These are phyloP conservation scores for Backusella liffmaniae DNA, from an alignment of 192 early-diverging fungal genomes.

Conservation along the genomic window DNA sequence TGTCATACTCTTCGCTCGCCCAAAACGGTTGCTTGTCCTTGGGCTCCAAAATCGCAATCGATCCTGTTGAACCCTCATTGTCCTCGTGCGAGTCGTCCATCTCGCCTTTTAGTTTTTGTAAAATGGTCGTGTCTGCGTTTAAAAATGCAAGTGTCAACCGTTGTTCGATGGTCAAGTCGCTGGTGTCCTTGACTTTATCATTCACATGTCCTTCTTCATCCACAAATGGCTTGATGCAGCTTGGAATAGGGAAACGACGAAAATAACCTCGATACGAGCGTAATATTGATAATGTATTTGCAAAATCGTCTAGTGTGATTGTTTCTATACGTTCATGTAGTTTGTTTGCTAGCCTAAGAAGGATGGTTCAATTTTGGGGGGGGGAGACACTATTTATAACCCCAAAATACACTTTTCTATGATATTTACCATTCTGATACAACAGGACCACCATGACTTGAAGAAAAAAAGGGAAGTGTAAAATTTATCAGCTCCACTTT, in stretches of 20 bases:
- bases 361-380: too few relatives aligned
- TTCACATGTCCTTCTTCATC: conserved; percentile 15
- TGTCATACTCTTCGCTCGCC: conserved; percentile 58
- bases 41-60: conserved; percentile 62
- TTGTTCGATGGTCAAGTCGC: conserved; percentile 64
- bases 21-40: conserved; percentile 65
- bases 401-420: not conserved
- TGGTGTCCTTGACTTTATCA: not conserved
- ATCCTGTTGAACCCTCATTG: conserved; percentile 67
- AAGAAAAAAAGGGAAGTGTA: too few relatives aligned
- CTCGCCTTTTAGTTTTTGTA: conserved; percentile 2
- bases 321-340: conserved; percentile 53
- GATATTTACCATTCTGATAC: conserved; percentile 37
- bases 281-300: conserved; percentile 34
- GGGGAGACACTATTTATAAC: not conserved
- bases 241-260: conserved; percentile 38
- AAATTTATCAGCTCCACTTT: not conserved
- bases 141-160: conserved; percentile 64
- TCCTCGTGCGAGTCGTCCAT: conserved; percentile 27
- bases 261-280: conserved; percentile 48
- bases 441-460: conserved; percentile 33
- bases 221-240: conserved; percentile 13
- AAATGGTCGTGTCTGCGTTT: conserved; percentile 51
- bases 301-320: conserved; percentile 36
- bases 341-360: conserved; percentile 39